Evolutionary conservation across 2,329 filamentous ascomycete species (phyloP), one percentile per base, ranked within the genome.

Genomic region (Phyllosticta citribraziliensis): DNA sequence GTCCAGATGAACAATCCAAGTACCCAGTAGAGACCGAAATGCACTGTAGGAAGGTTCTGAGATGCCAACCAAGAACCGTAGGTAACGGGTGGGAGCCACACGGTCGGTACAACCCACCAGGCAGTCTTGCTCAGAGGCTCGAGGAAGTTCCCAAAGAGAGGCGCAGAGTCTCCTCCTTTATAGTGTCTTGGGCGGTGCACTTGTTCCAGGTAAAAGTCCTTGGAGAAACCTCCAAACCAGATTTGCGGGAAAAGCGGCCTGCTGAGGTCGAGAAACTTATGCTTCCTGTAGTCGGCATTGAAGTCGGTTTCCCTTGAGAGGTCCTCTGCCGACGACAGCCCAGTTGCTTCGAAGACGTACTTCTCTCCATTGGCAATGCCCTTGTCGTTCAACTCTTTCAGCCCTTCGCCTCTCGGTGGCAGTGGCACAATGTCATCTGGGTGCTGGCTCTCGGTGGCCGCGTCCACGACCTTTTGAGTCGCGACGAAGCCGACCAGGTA

Each of bases 141-240:
- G n/a, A 99, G 80, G 73, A 99, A 96, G 77, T 99, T 97, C 63
- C 94, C 94, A 75, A 99, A 99, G 24, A 99, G 77, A 20, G 94
- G 94, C 47, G 94, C 94, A 6, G 91, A 97, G 64, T 86, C 85
- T 62, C 94, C 94, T 66, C 93, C 93, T 72, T 87, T 95, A 81
- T 97, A 99, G 74, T 99, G 93, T 63, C 94, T 86, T 19, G 94
- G 94, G 53, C 94, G 87, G 73, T 99, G 94, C 58, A 99, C 89
- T 74, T 99, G 94, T 67, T 97, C 87, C 24, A 99, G 82, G 71
- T 99, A 99, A 72, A 99, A 99, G n/a, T 90, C 85, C 74, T 97
- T 99, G 73, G 79, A 85, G 77, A 97, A 99, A 30, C 88, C 89
- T 55, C 92, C 88, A 66, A 79, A 82, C 88, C 89, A 97, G 52